Base-by-base conservation (phyloP, 2,329 filamentous ascomycete genomes). In the Catunica adiposa region DNA sequence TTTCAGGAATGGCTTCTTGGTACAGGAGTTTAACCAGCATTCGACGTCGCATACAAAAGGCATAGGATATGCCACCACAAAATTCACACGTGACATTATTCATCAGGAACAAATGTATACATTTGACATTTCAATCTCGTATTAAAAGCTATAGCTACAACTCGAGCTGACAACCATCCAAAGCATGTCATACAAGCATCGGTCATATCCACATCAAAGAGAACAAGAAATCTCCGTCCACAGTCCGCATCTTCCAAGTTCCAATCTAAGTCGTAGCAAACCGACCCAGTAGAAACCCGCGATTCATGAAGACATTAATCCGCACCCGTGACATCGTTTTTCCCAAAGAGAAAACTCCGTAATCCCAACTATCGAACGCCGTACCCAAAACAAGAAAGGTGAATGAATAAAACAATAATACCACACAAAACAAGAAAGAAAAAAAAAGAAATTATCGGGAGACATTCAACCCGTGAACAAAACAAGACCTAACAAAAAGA, bases 311-410 rank as follows among this genome's bases (percentile, higher is more conserved):
- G 44, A 48, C 17, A 25, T 23, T 11, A 48, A 6, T 25, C 11
- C 44, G 3, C 20, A 2, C 20, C 44, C 22, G 44, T 11, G 38
- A 48, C 44, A 23, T 48, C 23, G 44, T 48, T 23, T 42, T 48
- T 48, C 44, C 44, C 44, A 48, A 48, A 14, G 22, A 48, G 22
- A 48, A 7, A 26, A 48, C 17, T 48, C 44, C 44, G 44, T 48
- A 25, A 48, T 14, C 44, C 44, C n/a, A n/a, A 48, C 44, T 25
- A 25, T 48, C 44, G 3, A 48, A 48, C 44, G 44, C 44, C 44
- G n/a, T 25, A 48, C 20, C 59, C 55, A 61, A 61, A 61, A 50
- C 60, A 61, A 60, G 61, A 64, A 61, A 54, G 55, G n/a, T n/a
- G n/a, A 59, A 51, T 25, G 47, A 54, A 58, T 53, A 56, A 58